Evolutionary conservation across 129 eudicot genomes (phyloP), one percentile per base, ranked within the genome.

Genomic region (Helianthus annuus): DNA sequence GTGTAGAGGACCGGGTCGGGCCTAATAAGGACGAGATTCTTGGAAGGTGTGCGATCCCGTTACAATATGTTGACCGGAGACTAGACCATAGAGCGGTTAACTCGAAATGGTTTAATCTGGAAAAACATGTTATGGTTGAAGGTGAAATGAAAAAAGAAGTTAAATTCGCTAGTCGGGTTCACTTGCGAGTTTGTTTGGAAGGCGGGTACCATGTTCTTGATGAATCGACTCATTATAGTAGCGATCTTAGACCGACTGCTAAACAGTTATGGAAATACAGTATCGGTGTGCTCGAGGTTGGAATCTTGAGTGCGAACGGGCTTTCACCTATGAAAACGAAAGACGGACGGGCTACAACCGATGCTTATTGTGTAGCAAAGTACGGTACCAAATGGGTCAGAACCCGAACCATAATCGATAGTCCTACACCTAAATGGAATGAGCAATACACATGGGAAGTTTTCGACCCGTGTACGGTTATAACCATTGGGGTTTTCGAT

Each of bases 371-470:
- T 76, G 87, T 83, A 7, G 87, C 87, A 2, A 83, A 83, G 59
- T 83, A 83, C 2, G 87, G 84, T 17, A 80, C 80, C 16, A 83
- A 83, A 72, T 83, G 87, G 87, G 77, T 83, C 53, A 76, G 84
- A 19, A 79, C 87, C 17, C 64, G 87, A 58, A 83, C 87, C 16
- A 76, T 83, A 53, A 76, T 72, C 10, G 82, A 83, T 46, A 79
- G 84, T 53, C 32, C 73, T 48, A 65, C 84, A 3, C 86, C 86
- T 10, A 83, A 74, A 15, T 83, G 86, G 83, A 83, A 83, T 39
- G 86, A 83, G 73, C 86, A 83, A 55, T 83, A 83, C 48, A 78
- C 86, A 0, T 83, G 86, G 86, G 86, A 83, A 42, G 86, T 83
- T 69, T 83, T 78, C 66, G 86, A 83, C 66, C 86, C 86, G 2